Evolutionary conservation across 139 green algal species (phyloP).

Genomic region (Auxenochlorella protothecoides): DNA sequence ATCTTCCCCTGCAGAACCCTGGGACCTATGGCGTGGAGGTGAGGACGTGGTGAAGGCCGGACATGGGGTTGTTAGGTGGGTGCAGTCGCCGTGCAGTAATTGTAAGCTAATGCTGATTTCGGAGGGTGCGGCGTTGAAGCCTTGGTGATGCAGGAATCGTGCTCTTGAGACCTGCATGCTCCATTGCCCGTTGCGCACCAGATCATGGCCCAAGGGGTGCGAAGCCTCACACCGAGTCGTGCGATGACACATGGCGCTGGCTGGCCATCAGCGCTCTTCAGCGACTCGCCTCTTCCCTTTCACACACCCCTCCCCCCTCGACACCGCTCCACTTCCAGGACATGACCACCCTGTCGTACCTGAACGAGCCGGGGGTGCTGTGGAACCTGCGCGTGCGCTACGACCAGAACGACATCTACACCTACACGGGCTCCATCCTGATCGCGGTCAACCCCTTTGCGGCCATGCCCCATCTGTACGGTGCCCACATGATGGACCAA

Average conservation of each 20-base stretch:
- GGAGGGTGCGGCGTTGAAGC: no score
- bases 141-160: no score
- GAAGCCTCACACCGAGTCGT: not conserved
- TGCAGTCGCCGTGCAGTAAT: no score
- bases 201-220: not conserved
- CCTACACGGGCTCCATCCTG: slow-evolving; percentile 84
- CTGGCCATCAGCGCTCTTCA: not conserved
- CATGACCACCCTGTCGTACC: slow-evolving; percentile 95
- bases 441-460: slow-evolving; percentile 90
- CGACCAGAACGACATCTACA: slow-evolving; percentile 86
- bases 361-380: slow-evolving; percentile 95
- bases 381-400: slow-evolving; percentile 80
- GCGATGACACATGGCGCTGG: not conserved
- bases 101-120: no score
- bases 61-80: no score
- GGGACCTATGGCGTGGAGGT: slow-evolving; percentile 68
- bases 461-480: slow-evolving; percentile 74
- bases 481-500: slow-evolving; percentile 86
- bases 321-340: slow-evolving; percentile 49
- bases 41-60: not conserved
- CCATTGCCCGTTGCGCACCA: not conserved
- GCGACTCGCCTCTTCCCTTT: not conserved
- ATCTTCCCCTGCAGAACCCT: slow-evolving; percentile 73
- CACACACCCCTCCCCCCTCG: not conserved
- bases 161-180: not conserved